A percentile compares a stretch with the other conserved stretches of the same genome.
These are phyloP conservation scores for Boeremia exigua DNA, from an alignment of 2,329 filamentous ascomycete species.

Conservation along the genomic window DNA sequence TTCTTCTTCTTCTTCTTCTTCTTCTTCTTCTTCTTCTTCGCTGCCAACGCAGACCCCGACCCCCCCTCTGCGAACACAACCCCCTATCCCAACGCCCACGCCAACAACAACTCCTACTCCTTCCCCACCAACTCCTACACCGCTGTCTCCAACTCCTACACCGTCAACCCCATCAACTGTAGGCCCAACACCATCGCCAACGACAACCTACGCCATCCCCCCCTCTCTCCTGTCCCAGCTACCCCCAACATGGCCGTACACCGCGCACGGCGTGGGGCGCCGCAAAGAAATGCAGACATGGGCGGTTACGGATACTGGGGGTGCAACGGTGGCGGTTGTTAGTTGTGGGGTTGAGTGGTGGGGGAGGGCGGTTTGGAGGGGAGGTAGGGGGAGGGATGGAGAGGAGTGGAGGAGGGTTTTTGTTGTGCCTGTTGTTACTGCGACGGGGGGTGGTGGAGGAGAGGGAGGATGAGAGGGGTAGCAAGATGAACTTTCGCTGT, in stretches of 20 bases:
- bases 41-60: too few relatives aligned
- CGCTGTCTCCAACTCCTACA: not conserved
- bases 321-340: conserved; percentile 1
- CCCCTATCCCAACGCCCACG: too few relatives aligned
- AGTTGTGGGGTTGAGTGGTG: conserved; percentile 9
- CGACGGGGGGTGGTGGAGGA: too few relatives aligned
- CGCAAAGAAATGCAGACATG: conserved; percentile 2
- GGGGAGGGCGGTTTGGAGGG: conserved; percentile 3
- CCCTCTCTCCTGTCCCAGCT: not conserved
- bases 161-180: too few relatives aligned
- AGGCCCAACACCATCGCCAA: not conserved
- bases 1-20: too few relatives aligned
- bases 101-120: too few relatives aligned
- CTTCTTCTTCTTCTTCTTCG: too few relatives aligned
- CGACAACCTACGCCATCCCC: not conserved
- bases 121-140: not conserved
- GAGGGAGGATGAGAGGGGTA: too few relatives aligned
- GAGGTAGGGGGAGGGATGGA: not conserved
- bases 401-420: conserved; percentile 1
- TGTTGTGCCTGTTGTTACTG: too few relatives aligned
- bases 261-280: not conserved
- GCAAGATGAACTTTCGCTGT: too few relatives aligned
- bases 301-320: not conserved
- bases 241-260: conserved; percentile 14
- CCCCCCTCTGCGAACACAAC: too few relatives aligned